Base-by-base conservation (phyloP, 768 basidiomycete species). In the Boletus vermiculosoides region DNA sequence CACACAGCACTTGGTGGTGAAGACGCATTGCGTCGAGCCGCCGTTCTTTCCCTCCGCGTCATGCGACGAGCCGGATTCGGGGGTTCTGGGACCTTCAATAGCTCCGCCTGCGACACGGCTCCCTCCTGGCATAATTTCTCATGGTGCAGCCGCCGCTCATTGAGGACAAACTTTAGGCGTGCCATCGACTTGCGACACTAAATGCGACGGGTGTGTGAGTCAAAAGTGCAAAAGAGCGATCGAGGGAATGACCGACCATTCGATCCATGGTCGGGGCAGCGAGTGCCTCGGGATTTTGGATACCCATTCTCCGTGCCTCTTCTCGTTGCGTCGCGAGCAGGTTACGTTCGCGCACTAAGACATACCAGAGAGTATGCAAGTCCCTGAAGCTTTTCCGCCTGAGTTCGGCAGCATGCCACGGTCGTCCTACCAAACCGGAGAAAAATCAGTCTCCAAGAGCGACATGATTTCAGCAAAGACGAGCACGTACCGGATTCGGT, bases 161-260 rank as follows among this genome's bases (percentile, higher is more conserved):
- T 93, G 48, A 98, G 77, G 22, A 98, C 86, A 56, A 83, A 85
- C 72, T 98, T 98, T 72, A 98, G 93, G 20, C 92, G 86, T n/a
- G 92, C 93, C 94, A 97, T 96, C 20, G 92, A 88, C 78, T 94
- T 96, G 22, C 90, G 88, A 73, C 86, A 88, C 94, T 97, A 61
- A 11, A 49, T 20, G 15, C n/a, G 31, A 52, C 52, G 4, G 5
- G 46, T 51, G 25, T 57, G 45, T 66, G 30, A 62, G 40, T 36
- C 9, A 39, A 45, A 20, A 11, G 18, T 23, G 42, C 10, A 57
- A 60, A 39, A 9, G 16, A 12, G 30, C 1, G 16, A 16, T 8
- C 18, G 33, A 34, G n/a, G 10, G 8, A 36, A 51, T 7, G 34
- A 69, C 79, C 47, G 61, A 85, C 83, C 65, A 79, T 76, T 16